Evolutionary conservation across 805 yeast species (phyloP).

Genomic region (Candida succiphila): DNA sequence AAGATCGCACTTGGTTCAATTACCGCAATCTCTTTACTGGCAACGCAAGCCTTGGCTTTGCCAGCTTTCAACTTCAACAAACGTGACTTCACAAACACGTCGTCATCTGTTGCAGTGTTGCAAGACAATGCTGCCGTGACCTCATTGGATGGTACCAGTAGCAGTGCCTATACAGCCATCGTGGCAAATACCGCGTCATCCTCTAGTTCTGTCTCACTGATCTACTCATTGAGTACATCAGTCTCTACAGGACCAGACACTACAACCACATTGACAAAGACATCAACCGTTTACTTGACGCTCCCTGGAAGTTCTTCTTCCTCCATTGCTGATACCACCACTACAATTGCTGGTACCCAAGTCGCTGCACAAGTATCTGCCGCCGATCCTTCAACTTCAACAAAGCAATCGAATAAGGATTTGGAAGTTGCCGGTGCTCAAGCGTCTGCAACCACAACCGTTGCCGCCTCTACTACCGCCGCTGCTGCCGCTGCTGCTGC

Average conservation of each 20-base stretch:
- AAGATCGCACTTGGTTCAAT: neutral
- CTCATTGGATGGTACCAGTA: conserved; percentile 1
- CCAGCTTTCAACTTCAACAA: neutral
- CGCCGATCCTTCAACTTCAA: neutral
- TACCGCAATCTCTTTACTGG: neutral
- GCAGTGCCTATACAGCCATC: conserved; percentile 1
- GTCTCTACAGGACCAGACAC: conserved; percentile 1
- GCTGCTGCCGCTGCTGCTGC: conserved; percentile 2
- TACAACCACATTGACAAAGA: conserved; percentile 11
- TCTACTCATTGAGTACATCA: conserved; percentile 1
- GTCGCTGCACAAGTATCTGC: conserved; percentile 2
- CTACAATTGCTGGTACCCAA: conserved; percentile 5
- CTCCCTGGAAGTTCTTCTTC: no score
- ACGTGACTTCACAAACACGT: neutral
- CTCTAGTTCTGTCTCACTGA: no score
- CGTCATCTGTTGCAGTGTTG: no score
- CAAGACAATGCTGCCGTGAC: no score
- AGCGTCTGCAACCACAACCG: conserved; percentile 1
- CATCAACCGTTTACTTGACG: conserved; percentile 9
- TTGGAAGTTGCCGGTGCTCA: conserved; percentile 2
- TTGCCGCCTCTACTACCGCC: conserved; percentile 1
- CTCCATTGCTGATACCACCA: conserved; percentile 5
- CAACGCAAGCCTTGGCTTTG: neutral
- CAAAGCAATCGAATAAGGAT: conserved; percentile 3
- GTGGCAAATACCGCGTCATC: neutral